A percentile compares a stretch with the other conserved stretches of the same genome.
phyloP scores from a whole-genome alignment of 2,329 filamentous ascomycete genomes.

The Incumbomyces delicatus region DNA sequence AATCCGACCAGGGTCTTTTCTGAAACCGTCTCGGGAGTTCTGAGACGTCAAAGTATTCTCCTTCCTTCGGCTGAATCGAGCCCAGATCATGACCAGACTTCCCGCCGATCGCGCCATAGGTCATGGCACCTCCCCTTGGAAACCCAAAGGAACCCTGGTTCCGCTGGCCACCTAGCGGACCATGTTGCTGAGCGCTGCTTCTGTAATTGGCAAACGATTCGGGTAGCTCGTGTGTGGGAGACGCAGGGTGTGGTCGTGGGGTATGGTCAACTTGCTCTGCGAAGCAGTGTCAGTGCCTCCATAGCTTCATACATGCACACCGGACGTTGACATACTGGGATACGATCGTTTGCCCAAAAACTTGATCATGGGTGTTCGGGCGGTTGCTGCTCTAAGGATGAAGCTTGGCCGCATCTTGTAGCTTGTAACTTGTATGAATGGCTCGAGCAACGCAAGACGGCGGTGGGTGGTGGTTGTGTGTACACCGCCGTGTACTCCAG shows the following conservation, averaged over 20 bases:
- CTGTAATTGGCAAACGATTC: conserved; percentile 55
- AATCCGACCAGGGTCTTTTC: conserved; percentile 59
- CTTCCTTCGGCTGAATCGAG: conserved; percentile 57
- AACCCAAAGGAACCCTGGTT: conserved; percentile 22
- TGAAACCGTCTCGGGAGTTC: conserved; percentile 81
- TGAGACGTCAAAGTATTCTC: conserved; percentile 77
- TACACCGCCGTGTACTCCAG: too few relatives aligned
- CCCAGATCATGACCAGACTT: conserved; percentile 61
- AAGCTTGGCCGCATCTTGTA: conserved; percentile 33
- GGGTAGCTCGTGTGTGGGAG: conserved; percentile 45
- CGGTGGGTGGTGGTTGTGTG: too few relatives aligned
- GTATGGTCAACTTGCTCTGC: conserved; percentile 42
- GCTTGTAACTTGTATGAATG: conserved; percentile 8
- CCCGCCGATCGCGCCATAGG: conserved; percentile 44
- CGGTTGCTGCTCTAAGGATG: conserved; percentile 30
- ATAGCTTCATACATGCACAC: too few relatives aligned
- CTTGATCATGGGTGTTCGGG: conserved; percentile 40
- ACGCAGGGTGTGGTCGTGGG: conserved; percentile 52
- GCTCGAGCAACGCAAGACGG: too few relatives aligned
- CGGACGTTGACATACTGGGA: conserved; percentile 28
- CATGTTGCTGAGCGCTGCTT: conserved; percentile 55
- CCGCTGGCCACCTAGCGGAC: conserved; percentile 38
- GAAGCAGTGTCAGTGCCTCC: not conserved
- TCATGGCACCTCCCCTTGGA: conserved; percentile 18
- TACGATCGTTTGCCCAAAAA: conserved; percentile 39